A percentile compares a stretch with the other conserved stretches of the same genome.
Conservation (phyloP, 371 early-diverging fungal species). For the Mortierella sp. region DNA sequence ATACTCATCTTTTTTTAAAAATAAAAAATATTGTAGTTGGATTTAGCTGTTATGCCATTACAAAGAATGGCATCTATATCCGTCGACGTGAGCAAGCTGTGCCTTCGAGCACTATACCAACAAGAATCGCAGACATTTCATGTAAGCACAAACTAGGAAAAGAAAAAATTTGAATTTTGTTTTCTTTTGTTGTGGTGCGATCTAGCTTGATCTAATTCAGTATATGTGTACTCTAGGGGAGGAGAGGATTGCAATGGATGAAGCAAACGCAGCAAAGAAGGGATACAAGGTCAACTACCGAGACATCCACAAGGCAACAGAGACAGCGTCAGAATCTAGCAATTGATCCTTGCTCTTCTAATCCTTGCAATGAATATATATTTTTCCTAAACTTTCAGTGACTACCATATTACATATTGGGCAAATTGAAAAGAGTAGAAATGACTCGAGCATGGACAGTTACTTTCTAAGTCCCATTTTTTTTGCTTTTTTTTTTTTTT, state of each 20-base stretch:
- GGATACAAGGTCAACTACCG: slow-evolving; percentile 52
- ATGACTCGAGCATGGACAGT: background rate
- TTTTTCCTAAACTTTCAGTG: too few species aligned
- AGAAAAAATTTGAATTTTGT: slow-evolving; percentile 6
- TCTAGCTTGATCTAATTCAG: background rate
- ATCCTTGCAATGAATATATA: background rate
- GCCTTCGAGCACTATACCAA: slow-evolving; percentile 33
- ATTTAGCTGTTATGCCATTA: slow-evolving; percentile 22
- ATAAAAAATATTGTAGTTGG: slow-evolving; percentile 23
- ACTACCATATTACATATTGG: too few species aligned
- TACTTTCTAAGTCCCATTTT: background rate
- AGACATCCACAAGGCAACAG: slow-evolving; percentile 33
- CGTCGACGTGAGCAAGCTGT: slow-evolving; percentile 38
- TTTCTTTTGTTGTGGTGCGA: background rate
- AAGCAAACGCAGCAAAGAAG: slow-evolving; percentile 56
- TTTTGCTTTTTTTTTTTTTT: slow-evolving; percentile 4
- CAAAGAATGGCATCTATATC: slow-evolving; percentile 44
- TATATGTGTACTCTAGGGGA: slow-evolving; percentile 28
- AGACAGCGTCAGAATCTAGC: slow-evolving; percentile 5
- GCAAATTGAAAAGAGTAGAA: too few species aligned
- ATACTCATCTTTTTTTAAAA: background rate
- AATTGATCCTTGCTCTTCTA: slow-evolving; percentile 1
- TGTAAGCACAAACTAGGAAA: slow-evolving; percentile 24
- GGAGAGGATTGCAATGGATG: slow-evolving; percentile 44
- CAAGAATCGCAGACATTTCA: slow-evolving; percentile 29